Evolutionary conservation across 2,329 filamentous ascomycete species (phyloP).

Genomic region (Capronia epimyces): DNA sequence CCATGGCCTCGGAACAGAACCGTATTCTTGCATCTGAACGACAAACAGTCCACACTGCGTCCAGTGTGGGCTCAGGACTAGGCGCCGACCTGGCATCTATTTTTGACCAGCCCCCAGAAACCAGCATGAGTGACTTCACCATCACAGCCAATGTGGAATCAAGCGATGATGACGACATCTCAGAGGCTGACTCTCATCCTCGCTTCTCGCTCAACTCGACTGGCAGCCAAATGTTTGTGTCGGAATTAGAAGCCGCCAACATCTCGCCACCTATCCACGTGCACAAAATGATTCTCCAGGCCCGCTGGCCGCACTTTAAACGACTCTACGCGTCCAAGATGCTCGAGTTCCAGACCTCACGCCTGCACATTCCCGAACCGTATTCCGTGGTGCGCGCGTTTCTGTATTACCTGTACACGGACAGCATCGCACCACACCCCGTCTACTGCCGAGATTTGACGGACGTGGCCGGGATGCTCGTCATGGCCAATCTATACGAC

Average conservation of each 20-base stretch:
- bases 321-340: slow-evolving; percentile 90
- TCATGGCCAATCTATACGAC: slow-evolving; percentile 98
- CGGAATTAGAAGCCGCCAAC: slow-evolving; percentile 29
- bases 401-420: slow-evolving; percentile 92
- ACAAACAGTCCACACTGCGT: slow-evolving; percentile 48
- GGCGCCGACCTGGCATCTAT: slow-evolving; percentile 79
- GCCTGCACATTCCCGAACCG: slow-evolving; percentile 96
- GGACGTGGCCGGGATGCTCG: slow-evolving; percentile 87
- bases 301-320: slow-evolving; percentile 94
- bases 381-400: slow-evolving; percentile 93
- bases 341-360: slow-evolving; percentile 94
- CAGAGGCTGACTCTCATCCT: slow-evolving; percentile 25
- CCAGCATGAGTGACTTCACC: slow-evolving; percentile 81
- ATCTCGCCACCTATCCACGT: slow-evolving; percentile 86
- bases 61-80: slow-evolving; percentile 45
- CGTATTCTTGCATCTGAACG: slow-evolving; percentile 50
- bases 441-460: slow-evolving; percentile 60
- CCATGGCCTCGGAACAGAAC: slow-evolving; percentile 45
- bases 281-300: slow-evolving; percentile 87
- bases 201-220: slow-evolving; percentile 23
- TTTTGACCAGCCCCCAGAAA: slow-evolving; percentile 80
- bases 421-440: slow-evolving; percentile 66
- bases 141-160: slow-evolving; percentile 83
- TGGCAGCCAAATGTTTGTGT: slow-evolving; percentile 21
- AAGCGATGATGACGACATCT: slow-evolving; percentile 46